Evolutionary conservation across 2,329 filamentous ascomycete species (phyloP).

Genomic region (Fusarium sp.): DNA sequence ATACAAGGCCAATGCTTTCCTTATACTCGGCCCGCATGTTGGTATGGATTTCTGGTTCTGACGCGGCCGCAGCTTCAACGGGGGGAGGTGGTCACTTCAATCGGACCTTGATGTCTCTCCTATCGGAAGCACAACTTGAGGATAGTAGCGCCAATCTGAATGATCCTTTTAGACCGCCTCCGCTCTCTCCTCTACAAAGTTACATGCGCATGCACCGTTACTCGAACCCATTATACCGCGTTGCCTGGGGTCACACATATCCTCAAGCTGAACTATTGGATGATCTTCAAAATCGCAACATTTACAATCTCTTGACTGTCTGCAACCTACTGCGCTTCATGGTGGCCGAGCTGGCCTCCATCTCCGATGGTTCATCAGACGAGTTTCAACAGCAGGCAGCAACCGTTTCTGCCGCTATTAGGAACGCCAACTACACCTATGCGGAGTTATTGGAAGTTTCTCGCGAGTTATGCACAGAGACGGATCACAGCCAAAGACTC

Average conservation of each 20-base stretch:
- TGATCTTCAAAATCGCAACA: slow-evolving; percentile 48
- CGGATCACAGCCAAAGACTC: slow-evolving; percentile 42
- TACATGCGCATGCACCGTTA: slow-evolving; percentile 41
- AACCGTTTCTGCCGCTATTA: slow-evolving; percentile 16
- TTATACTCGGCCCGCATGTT: slow-evolving; percentile 47
- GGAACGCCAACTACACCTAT: slow-evolving; percentile 29
- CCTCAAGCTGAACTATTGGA: slow-evolving; percentile 48
- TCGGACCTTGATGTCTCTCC: slow-evolving; percentile 22
- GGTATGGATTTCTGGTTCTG: slow-evolving; percentile 46
- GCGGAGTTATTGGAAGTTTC: slow-evolving; percentile 41
- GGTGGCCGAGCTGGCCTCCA: slow-evolving; percentile 41
- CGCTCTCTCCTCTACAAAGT: slow-evolving; percentile 32
- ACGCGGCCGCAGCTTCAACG: slow-evolving; percentile 44
- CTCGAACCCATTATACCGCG: slow-evolving; percentile 46
- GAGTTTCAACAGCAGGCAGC: not conserved
- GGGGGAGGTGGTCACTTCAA: slow-evolving; percentile 48
- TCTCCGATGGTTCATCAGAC: not conserved
- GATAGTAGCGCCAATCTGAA: not conserved
- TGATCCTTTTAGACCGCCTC: not conserved
- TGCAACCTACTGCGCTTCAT: slow-evolving; percentile 45
- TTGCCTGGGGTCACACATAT: slow-evolving; percentile 47
- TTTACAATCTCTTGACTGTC: slow-evolving; percentile 45
- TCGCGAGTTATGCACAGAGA: slow-evolving; percentile 29
- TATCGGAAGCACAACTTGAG: not conserved
- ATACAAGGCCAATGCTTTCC: slow-evolving; percentile 32